Percentiles rank a stretch among this genome's conserved stretches.
phyloP scores from a whole-genome alignment of 2,329 filamentous ascomycete species.

The Aspergillus pseudonomiae region DNA sequence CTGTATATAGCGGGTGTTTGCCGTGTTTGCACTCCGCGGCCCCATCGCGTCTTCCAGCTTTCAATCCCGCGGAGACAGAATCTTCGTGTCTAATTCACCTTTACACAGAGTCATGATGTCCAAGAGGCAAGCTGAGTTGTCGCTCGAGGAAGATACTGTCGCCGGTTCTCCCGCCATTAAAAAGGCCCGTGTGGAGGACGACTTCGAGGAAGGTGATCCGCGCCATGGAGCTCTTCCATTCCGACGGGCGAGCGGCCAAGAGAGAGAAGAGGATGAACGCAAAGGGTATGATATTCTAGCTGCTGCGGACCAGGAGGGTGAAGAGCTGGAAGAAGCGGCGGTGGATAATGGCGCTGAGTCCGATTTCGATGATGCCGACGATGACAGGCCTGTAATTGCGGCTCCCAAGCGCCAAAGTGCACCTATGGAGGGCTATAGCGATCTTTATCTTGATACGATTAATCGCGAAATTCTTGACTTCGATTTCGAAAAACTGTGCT shows the following conservation, averaged over 20 bases:
- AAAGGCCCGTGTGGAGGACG: slow-evolving; percentile 46
- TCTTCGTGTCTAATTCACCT: slow-evolving; percentile 12
- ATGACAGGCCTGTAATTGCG: slow-evolving; percentile 39
- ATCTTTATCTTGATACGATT: slow-evolving; percentile 97
- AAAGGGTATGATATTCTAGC: slow-evolving; percentile 47
- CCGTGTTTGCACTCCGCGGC: slow-evolving; percentile 29
- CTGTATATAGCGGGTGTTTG: slow-evolving; percentile 25
- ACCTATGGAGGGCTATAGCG: slow-evolving; percentile 85
- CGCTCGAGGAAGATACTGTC: slow-evolving; percentile 39
- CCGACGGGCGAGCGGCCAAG: slow-evolving; percentile 31
- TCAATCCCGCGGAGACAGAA: slow-evolving; percentile 23
- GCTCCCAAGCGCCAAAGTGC: slow-evolving; percentile 67
- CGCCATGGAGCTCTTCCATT: slow-evolving; percentile 30
- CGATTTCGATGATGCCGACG: slow-evolving; percentile 44
- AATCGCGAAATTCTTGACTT: slow-evolving; percentile 92
- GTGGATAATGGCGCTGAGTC: slow-evolving; percentile 27
- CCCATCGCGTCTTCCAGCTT: slow-evolving; percentile 23
- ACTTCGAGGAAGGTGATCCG: slow-evolving; percentile 28
- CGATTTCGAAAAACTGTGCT: slow-evolving; percentile 98
- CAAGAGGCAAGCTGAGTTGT: slow-evolving; percentile 51
- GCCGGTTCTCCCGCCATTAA: slow-evolving; percentile 48
- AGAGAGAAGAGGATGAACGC: slow-evolving; percentile 40
- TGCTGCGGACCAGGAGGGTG: slow-evolving; percentile 73
- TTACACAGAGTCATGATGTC: slow-evolving; percentile 41
- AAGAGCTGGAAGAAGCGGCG: slow-evolving; percentile 39